Conservation (phyloP, 805 yeast species). For the Hanseniaspora valbyensis region DNA sequence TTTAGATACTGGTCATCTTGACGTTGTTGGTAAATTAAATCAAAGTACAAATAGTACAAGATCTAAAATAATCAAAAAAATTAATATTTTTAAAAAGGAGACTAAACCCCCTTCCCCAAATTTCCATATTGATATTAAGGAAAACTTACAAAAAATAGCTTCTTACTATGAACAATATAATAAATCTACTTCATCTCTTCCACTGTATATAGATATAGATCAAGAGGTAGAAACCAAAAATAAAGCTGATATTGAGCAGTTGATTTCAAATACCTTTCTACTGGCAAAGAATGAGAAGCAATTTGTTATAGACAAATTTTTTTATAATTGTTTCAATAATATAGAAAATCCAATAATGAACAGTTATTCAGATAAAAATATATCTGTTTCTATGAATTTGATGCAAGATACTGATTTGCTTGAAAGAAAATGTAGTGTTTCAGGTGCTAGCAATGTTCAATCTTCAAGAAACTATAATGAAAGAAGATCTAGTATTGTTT, state of each 20-base stretch:
- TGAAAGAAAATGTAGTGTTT: too few relatives aligned
- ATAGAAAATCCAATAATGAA: not conserved
- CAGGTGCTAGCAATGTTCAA: not conserved
- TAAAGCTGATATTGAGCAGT: constrained; percentile 4
- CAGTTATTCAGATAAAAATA: not conserved
- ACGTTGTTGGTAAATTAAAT: not conserved
- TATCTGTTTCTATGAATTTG: not conserved
- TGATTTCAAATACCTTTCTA: not conserved
- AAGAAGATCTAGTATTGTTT: constrained; percentile 8
- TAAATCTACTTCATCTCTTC: not conserved
- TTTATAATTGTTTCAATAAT: constrained; percentile 13
- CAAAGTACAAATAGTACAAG: not conserved
- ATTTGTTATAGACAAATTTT: not conserved
- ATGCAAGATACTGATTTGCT: not conserved
- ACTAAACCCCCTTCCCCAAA: not conserved
- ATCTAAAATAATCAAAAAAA: not conserved
- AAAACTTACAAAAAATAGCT: not conserved
- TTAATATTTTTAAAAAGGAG: not conserved
- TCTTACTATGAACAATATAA: not conserved
- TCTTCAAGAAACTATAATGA: not conserved
- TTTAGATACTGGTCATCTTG: not conserved
- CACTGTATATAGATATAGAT: not conserved
- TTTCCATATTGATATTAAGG: not conserved
- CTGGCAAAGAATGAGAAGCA: constrained; percentile 1
- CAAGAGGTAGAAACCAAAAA: not conserved